Conservation (phyloP, 768 basidiomycete species). For the Russula sp. region DNA sequence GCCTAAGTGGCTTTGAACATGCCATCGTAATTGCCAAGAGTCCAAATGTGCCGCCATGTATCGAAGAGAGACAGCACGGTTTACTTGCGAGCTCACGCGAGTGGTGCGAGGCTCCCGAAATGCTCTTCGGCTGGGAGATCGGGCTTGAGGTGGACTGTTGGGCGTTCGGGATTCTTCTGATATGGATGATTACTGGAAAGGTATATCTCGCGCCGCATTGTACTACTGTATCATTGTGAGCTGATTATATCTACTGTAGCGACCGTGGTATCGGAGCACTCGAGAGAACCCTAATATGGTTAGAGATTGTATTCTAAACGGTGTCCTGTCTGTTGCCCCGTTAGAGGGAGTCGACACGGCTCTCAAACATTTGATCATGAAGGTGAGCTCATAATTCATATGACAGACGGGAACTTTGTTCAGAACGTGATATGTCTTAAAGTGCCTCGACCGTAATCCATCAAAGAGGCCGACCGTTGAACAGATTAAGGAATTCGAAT, state of each 20-base stretch:
- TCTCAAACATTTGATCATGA: slow-evolving; percentile 10
- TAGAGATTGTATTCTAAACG: slow-evolving; percentile 5
- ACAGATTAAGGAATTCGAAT: slow-evolving; percentile 6
- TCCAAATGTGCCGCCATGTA: neutral
- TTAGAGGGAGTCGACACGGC: neutral
- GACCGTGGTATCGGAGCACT: slow-evolving; percentile 1
- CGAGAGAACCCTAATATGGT: neutral
- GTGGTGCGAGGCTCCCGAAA: slow-evolving; percentile 20
- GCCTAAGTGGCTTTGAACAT: slow-evolving; percentile 17
- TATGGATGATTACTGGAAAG: slow-evolving; percentile 21
- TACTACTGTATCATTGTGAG: neutral
- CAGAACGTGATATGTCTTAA: neutral
- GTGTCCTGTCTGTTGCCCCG: neutral
- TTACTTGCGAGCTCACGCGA: slow-evolving; percentile 1
- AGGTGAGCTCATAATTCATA: slow-evolving; percentile 1
- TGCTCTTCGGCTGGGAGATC: slow-evolving; percentile 18
- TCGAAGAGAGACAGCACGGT: slow-evolving; percentile 4
- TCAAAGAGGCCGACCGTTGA: slow-evolving; percentile 11
- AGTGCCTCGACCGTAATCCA: slow-evolving; percentile 22
- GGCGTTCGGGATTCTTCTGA: slow-evolving; percentile 16
- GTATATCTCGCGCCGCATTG: slow-evolving; percentile 1
- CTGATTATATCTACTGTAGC: neutral
- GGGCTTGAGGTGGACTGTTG: slow-evolving; percentile 21
- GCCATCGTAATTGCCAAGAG: slow-evolving; percentile 6
- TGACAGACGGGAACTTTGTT: neutral